phyloP scores from a whole-genome alignment of 2,329 filamentous ascomycete genomes.

The Neurospora crassa region DNA sequence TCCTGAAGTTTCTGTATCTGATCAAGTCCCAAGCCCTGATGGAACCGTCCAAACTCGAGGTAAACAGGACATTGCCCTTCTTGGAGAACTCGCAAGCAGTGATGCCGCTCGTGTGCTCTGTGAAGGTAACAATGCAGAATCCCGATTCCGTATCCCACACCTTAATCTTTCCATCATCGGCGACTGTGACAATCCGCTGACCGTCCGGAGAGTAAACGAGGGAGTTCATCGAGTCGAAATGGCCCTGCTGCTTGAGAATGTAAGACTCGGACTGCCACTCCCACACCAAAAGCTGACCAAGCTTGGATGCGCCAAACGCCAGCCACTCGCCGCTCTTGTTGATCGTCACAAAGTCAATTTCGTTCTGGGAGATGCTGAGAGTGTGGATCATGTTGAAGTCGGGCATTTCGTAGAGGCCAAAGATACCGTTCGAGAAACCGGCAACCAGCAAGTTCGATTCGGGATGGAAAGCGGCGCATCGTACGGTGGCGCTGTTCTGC shows the following conservation, averaged over 20 bases:
- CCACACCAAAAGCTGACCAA: constrained; percentile 96
- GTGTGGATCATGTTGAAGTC: constrained; percentile 94
- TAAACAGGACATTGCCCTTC: constrained; percentile 92
- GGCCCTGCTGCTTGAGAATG: constrained; percentile 94
- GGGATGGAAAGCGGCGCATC: constrained; percentile 83
- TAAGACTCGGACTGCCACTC: constrained; percentile 99
- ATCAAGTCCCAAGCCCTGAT: constrained; percentile 94
- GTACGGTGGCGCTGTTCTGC: constrained; percentile 78
- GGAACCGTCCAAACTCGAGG: constrained; percentile 87
- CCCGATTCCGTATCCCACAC: constrained; percentile 96
- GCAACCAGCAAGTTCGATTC: constrained; percentile 87
- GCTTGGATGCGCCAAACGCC: constrained; percentile 88
- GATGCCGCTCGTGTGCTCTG: constrained; percentile 89
- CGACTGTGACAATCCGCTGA: constrained; percentile 82
- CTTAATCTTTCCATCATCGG: constrained; percentile 97
- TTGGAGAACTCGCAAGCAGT: constrained; percentile 93
- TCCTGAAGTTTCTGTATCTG: constrained; percentile 91
- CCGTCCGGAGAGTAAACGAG: constrained; percentile 90
- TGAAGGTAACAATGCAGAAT: constrained; percentile 97
- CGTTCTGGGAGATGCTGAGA: constrained; percentile 86
- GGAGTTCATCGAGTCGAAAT: constrained; percentile 92
- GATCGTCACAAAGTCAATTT: constrained; percentile 89
- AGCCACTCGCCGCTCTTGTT: constrained; percentile 95
- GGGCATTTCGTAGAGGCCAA: constrained; percentile 90
- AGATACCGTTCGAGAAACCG: constrained; percentile 89